Base-by-base conservation (phyloP, 345 rosid genomes). In the Eucalyptus curtisii region DNA sequence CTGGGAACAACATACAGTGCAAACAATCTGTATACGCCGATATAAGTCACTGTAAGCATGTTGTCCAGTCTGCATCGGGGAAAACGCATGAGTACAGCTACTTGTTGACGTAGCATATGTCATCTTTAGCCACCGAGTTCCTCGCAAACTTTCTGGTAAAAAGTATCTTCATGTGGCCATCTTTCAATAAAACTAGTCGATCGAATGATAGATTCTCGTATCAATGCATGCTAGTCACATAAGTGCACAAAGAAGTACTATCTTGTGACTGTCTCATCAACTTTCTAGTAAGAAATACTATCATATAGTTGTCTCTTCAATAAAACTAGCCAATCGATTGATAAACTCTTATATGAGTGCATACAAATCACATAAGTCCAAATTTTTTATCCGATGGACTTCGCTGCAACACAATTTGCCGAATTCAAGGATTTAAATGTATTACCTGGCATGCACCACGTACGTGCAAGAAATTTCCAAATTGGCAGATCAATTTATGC, bases 271-370 rank as follows among this genome's bases (percentile, higher is more conserved):
- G 30, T 55, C 30, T 55, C 6, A 24, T 55, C 13, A 55, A 55
- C 13, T 55, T 10, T 24, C 13, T 25, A 55, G 3, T 55, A 55
- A 55, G 3, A 22, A 55, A 25, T 55, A 55, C 0, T 10, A 25
- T 55, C 1, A 2, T 4, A 1, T 10, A 1, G 0, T 3, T 4
- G 1, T 24, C 13, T 55, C 30, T 55, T 52, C 2, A 7, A 52
- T 19, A 2, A 52, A 52, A 52, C 10, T 52, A 19, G 5, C 8
- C 10, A 52, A 20, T 52, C 9, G 5, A 52, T 3, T 52, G 2
- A 52, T 52, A 8, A 52, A 52, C 1, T 52, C 1, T 52, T 52
- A 4, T 52, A 52, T 0, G 5, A 0, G 0, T 52, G 5, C 24
- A 52, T 20, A 20, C 25, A 52, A 52, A 25, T 52, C 25, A 52